Conservation (phyloP, 495 filamentous ascomycete species). For the Melanomma pulvis-pyrius region DNA sequence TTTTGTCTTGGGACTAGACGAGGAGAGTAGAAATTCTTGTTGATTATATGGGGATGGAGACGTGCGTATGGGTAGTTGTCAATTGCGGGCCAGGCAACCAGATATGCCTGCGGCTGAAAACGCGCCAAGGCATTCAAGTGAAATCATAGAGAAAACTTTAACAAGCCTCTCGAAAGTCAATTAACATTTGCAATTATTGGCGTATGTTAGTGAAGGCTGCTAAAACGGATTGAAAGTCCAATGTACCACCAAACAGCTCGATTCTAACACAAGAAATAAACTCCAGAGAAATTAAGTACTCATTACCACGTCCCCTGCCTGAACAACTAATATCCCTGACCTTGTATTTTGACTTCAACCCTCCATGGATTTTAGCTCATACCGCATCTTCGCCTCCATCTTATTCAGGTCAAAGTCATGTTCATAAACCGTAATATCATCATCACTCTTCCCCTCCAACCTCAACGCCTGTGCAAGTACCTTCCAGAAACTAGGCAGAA, state of each 20-base stretch:
- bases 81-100: neutral
- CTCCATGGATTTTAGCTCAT: conserved; percentile 12
- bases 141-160: too few species aligned
- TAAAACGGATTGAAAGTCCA: too few species aligned
- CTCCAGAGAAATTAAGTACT: neutral
- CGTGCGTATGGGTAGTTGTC: neutral
- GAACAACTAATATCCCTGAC: too few species aligned
- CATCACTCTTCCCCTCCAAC: conserved; percentile 4
- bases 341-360: too few species aligned
- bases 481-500: conserved; percentile 28
- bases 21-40: neutral
- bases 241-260: too few species aligned
- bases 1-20: neutral
- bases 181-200: too few species aligned
- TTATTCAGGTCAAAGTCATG: conserved; percentile 26
- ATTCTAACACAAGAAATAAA: neutral
- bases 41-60: neutral
- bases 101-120: neutral
- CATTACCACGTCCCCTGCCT: too few species aligned
- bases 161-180: too few species aligned
- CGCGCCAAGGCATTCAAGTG: neutral
- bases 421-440: conserved; percentile 20
- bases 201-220: too few species aligned
- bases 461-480: conserved; percentile 21
- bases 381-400: conserved; percentile 22